Conservation (phyloP, 1,139 yeast species). For the Protomyces lactucae-debilis region DNA sequence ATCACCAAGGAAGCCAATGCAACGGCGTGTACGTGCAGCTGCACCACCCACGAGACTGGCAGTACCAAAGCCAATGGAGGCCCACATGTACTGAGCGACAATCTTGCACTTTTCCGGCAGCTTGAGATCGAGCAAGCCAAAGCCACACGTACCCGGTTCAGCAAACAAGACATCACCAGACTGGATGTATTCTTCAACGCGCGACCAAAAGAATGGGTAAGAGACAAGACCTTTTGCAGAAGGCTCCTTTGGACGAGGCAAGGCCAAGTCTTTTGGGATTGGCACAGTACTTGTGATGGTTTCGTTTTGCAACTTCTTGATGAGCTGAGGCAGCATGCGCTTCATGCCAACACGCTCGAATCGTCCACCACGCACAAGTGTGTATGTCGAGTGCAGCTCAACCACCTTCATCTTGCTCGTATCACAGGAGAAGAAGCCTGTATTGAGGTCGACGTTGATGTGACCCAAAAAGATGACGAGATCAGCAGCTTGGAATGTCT, state of each 20-base stretch:
- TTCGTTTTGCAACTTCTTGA: background rate
- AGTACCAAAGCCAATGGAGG: constrained; percentile 79
- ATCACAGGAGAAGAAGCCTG: constrained; percentile 44
- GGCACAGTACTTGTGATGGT: background rate
- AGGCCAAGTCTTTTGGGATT: constrained; percentile 1
- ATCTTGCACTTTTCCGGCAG: constrained; percentile 52
- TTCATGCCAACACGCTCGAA: constrained; percentile 22
- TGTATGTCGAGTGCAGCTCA: background rate
- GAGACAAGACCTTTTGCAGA: constrained; percentile 31
- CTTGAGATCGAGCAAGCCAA: constrained; percentile 59
- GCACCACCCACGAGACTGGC: constrained; percentile 74
- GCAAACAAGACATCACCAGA: constrained; percentile 62
- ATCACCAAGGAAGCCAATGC: constrained; percentile 77
- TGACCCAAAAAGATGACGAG: constrained; percentile 43
- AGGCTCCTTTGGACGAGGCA: background rate
- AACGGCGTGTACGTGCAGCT: constrained; percentile 15
- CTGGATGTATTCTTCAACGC: constrained; percentile 42
- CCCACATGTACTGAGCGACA: constrained; percentile 64
- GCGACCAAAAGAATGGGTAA: constrained; percentile 31
- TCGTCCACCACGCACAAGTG: constrained; percentile 7
- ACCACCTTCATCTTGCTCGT: constrained; percentile 39
- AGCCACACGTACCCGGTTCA: constrained; percentile 60
- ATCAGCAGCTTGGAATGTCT: constrained; percentile 41
- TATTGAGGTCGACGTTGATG: constrained; percentile 42
- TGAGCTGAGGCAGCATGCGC: constrained; percentile 8